Conservation (phyloP, 306 rosid genomes). For the Prunus fruticosa region DNA sequence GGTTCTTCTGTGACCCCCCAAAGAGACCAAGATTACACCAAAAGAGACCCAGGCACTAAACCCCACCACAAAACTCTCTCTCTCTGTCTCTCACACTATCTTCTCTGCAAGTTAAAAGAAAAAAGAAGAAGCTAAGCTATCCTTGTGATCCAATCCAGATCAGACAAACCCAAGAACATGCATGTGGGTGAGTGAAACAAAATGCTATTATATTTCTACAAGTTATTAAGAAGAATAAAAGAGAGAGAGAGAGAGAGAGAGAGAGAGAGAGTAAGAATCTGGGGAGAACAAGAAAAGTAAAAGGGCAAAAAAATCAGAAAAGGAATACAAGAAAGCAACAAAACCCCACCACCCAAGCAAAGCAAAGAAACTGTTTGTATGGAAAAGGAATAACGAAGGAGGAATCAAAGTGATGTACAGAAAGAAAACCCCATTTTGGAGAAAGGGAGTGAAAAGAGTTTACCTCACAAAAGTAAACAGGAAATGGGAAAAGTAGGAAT, state of each 20-base stretch:
- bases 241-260: constrained; percentile 1
- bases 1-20: constrained; percentile 45
- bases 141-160: constrained; percentile 97
- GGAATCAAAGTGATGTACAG: constrained; percentile 19
- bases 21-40: constrained; percentile 43
- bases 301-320: constrained; percentile 34
- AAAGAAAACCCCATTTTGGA: constrained; percentile 4
- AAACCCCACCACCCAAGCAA: constrained; percentile 70
- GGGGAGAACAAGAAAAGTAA: constrained; percentile 11
- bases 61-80: constrained; percentile 34
- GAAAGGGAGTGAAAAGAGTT: constrained; percentile 5
- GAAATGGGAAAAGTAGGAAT: not conserved
- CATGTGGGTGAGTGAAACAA: constrained; percentile 63
- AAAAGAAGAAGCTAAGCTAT: constrained; percentile 52
- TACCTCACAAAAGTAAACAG: not conserved
- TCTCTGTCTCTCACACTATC: not conserved
- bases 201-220: constrained; percentile 22
- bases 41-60: constrained; percentile 32
- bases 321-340: constrained; percentile 47
- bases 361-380: constrained; percentile 28
- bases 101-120: constrained; percentile 43
- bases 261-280: constrained; percentile 25
- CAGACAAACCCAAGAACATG: constrained; percentile 84
- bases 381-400: constrained; percentile 38
- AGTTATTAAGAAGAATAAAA: not conserved